Conservation (phyloP, 192 early-diverging fungal genomes). For the Dimargaris xerosporica region DNA sequence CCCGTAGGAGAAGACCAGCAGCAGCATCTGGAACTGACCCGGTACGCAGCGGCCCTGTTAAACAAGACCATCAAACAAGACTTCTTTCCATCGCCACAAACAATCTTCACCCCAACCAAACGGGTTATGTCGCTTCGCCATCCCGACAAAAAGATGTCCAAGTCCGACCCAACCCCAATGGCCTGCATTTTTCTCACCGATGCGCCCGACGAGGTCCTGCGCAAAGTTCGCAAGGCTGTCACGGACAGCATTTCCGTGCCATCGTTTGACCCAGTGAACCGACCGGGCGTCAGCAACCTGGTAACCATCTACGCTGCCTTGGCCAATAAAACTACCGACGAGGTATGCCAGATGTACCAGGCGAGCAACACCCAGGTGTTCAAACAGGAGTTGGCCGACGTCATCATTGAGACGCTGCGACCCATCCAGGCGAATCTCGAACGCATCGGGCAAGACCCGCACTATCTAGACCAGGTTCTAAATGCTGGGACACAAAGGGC, state of each 20-base stretch:
- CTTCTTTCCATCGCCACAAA: conserved; percentile 51
- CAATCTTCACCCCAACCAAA: conserved; percentile 43
- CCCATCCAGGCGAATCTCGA: conserved; percentile 53
- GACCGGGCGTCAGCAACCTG: conserved; percentile 78
- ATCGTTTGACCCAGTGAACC: conserved; percentile 44
- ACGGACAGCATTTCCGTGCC: conserved; percentile 54
- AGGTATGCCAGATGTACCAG: conserved; percentile 31
- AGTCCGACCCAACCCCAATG: conserved; percentile 52
- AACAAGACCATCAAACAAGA: conserved; percentile 49
- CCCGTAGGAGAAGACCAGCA: conserved; percentile 89
- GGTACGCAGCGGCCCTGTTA: conserved; percentile 59
- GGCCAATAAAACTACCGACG: conserved; percentile 15
- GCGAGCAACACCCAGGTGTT: conserved; percentile 40
- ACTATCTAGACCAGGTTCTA: conserved; percentile 47
- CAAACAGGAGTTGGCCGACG: conserved; percentile 58
- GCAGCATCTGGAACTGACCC: conserved; percentile 78
- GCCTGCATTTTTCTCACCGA: conserved; percentile 68
- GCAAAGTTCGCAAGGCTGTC: conserved; percentile 53
- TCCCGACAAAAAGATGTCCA: conserved; percentile 76
- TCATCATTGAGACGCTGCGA: conserved; percentile 34
- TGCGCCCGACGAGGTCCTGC: conserved; percentile 38
- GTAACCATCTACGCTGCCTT: conserved; percentile 57
- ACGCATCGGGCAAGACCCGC: conserved; percentile 37
- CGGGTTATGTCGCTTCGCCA: conserved; percentile 74
- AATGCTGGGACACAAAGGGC: conserved; percentile 49